A percentile compares a stretch with the other conserved stretches of the same genome.
Conservation (phyloP, 2,329 filamentous ascomycete genomes). For the Diplodia intermedia region DNA sequence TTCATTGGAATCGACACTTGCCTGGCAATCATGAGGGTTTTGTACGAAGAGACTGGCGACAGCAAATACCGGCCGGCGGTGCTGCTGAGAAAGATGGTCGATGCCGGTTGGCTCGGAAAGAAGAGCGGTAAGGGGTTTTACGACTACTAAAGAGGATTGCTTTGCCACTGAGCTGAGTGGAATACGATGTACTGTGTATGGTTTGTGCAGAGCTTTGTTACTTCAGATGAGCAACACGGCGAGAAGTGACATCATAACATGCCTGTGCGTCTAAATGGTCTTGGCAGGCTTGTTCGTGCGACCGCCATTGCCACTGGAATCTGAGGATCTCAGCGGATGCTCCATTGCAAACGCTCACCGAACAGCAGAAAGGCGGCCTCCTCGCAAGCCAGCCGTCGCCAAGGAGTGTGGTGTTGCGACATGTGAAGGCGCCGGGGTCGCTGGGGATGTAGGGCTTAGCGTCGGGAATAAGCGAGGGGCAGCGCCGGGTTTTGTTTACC, state of each 20-base stretch:
- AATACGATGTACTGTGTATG: background rate
- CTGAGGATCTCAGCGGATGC: background rate
- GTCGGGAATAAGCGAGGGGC: slow-evolving; percentile 28
- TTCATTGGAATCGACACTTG: slow-evolving; percentile 98
- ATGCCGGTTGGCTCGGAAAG: slow-evolving; percentile 97
- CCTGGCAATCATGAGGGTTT: slow-evolving; percentile 93
- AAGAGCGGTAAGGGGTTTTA: slow-evolving; percentile 98
- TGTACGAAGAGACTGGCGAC: slow-evolving; percentile 90
- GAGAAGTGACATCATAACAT: slow-evolving; percentile 19
- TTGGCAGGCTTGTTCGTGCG: background rate
- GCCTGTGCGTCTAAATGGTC: slow-evolving; percentile 7
- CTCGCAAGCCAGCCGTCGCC: background rate
- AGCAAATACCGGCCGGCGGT: slow-evolving; percentile 94
- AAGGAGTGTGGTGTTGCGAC: background rate
- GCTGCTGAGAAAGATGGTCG: slow-evolving; percentile 91
- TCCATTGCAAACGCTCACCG: background rate
- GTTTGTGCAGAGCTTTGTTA: background rate
- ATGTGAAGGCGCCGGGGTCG: slow-evolving; percentile 26
- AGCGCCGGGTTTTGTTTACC: slow-evolving; percentile 25
- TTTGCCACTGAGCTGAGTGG: background rate
- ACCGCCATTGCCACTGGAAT: background rate
- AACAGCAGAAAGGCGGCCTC: background rate
- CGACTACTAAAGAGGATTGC: slow-evolving; percentile 67
- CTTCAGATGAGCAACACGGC: background rate
- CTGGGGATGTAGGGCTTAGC: slow-evolving; percentile 30